A percentile compares a stretch with the other conserved stretches of the same genome.
phyloP scores from a whole-genome alignment of 2,329 filamentous ascomycete genomes.

The Aspergillus vadensis region DNA sequence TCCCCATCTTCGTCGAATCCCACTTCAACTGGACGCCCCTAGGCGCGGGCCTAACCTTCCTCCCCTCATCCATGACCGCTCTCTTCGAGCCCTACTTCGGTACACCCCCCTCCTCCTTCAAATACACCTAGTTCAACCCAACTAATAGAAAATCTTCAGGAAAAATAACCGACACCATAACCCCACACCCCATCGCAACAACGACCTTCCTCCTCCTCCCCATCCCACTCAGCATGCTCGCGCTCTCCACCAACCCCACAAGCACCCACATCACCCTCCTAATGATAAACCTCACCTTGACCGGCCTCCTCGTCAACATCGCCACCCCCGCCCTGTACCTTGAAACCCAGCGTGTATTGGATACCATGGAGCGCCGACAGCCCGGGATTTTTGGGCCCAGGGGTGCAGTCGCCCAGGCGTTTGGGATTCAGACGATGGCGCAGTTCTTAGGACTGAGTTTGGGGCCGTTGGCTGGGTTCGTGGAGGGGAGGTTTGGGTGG shows the following conservation, averaged over 20 bases:
- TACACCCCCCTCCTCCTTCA: constrained; percentile 9
- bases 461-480: constrained; percentile 59
- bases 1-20: constrained; percentile 58
- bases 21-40: constrained; percentile 59
- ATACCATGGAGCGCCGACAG: constrained; percentile 63
- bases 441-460: constrained; percentile 62
- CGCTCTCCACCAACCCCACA: constrained; percentile 62
- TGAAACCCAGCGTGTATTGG: constrained; percentile 60
- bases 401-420: constrained; percentile 64
- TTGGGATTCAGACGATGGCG: constrained; percentile 65
- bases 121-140: no score
- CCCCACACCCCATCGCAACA: constrained; percentile 63
- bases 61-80: constrained; percentile 62
- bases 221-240: constrained; percentile 66
- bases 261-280: constrained; percentile 66
- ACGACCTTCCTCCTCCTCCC: constrained; percentile 56
- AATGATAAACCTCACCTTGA: constrained; percentile 61
- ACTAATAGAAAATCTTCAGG: no score
- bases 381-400: constrained; percentile 63
- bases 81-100: constrained; percentile 62
- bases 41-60: constrained; percentile 60
- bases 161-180: constrained; percentile 56
- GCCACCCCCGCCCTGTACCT: constrained; percentile 69
- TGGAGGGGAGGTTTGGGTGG: constrained; percentile 38
- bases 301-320: constrained; percentile 61